A percentile compares a stretch with the other conserved stretches of the same genome.
phyloP scores from a whole-genome alignment of 1,284 basidiomycete species.

The Gomphus bonarii region DNA sequence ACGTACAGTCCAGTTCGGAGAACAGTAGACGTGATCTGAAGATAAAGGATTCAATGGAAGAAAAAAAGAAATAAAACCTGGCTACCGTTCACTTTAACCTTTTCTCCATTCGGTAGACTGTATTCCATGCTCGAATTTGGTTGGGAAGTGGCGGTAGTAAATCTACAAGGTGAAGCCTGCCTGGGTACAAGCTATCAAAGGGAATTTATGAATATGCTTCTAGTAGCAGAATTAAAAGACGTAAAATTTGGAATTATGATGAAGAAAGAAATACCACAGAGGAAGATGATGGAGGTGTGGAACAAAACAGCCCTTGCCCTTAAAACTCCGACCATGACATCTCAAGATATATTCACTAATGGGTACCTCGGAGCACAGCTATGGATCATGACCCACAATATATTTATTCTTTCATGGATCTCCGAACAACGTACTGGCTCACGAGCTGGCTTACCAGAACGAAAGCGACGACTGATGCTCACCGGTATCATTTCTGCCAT shows the following conservation, averaged over 20 bases:
- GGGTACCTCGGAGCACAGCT: no score
- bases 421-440: not conserved
- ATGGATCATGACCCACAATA: not conserved
- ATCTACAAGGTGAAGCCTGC: not conserved
- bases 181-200: not conserved
- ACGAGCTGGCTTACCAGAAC: no score
- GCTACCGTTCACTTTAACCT: slow-evolving; percentile 74
- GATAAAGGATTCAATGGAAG: slow-evolving; percentile 11
- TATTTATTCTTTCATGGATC: not conserved
- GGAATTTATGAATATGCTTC: not conserved
- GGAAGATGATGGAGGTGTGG: not conserved
- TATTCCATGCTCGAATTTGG: slow-evolving; percentile 4
- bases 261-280: not conserved
- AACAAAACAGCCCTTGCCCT: not conserved
- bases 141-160: not conserved
- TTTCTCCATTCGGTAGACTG: slow-evolving; percentile 45
- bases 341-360: not conserved
- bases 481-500: no score
- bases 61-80: slow-evolving; percentile 16
- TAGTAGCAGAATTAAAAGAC: not conserved
- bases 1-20: slow-evolving; percentile 80
- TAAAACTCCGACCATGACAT: not conserved
- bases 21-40: slow-evolving; percentile 91
- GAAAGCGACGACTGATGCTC: no score
- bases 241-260: not conserved